These are phyloP conservation scores for Pseudovirgaria hyperparasitica DNA, from an alignment of 2,329 filamentous ascomycete species.

Conservation along the genomic window DNA sequence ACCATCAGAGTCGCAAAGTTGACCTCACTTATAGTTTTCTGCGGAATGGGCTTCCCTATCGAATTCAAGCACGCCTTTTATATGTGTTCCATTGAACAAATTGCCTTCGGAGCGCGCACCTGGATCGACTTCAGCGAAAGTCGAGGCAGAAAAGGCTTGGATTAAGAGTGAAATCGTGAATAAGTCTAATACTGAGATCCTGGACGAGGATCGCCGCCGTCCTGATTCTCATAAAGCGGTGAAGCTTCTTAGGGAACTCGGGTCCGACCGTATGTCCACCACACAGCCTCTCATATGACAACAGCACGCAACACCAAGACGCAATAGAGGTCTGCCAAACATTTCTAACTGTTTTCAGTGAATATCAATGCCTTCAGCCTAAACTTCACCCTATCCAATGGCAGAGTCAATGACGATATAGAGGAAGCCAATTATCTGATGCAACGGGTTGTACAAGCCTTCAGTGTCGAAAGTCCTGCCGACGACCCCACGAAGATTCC, in stretches of 20 bases:
- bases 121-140: constrained; percentile 10
- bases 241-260: constrained; percentile 27
- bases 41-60: constrained; percentile 31
- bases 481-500: constrained; percentile 29
- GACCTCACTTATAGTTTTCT: constrained; percentile 10
- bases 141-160: constrained; percentile 25
- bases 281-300: too few relatives aligned
- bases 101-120: constrained; percentile 21
- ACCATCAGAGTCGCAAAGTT: neutral
- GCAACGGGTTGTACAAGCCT: constrained; percentile 27
- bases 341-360: too few relatives aligned
- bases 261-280: constrained; percentile 36
- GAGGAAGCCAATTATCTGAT: constrained; percentile 39
- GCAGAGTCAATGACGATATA: constrained; percentile 29
- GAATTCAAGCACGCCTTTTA: constrained; percentile 20
- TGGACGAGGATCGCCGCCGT: constrained; percentile 13
- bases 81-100: constrained; percentile 32
- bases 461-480: constrained; percentile 29
- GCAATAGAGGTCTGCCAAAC: neutral
- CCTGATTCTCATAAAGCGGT: constrained; percentile 21
- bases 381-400: constrained; percentile 30
- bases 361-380: constrained; percentile 31
- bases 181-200: constrained; percentile 25
- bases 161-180: constrained; percentile 28
- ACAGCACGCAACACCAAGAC: neutral